A percentile compares a stretch with the other conserved stretches of the same genome.
Evolutionary conservation across 2,329 filamentous ascomycete species (phyloP).

Genomic region (Fusarium sp.): DNA sequence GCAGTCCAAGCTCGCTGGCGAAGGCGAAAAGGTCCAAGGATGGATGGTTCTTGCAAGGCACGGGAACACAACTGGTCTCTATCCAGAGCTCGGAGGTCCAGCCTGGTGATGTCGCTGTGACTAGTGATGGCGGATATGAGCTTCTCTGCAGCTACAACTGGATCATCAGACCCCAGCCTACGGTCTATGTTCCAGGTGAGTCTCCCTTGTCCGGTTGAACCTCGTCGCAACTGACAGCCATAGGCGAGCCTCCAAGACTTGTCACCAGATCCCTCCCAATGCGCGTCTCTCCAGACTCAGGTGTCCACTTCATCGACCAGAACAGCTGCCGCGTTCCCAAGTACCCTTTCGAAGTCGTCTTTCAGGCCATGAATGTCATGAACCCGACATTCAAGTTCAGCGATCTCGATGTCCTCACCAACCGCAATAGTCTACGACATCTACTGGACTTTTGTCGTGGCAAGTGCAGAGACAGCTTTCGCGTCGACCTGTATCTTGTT

Average conservation of each 20-base stretch:
- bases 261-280: neutral
- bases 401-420: conserved; percentile 44
- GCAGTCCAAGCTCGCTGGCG: neutral
- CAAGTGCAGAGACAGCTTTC: conserved; percentile 21
- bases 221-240: neutral
- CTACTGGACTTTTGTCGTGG: conserved; percentile 40
- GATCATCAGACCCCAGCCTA: neutral
- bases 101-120: neutral
- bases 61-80: neutral
- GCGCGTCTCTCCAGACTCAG: neutral
- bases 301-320: conserved; percentile 23
- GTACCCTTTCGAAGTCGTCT: conserved; percentile 44
- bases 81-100: neutral
- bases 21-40: neutral
- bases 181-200: conserved; percentile 22
- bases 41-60: neutral
- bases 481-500: conserved; percentile 25
- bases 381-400: conserved; percentile 38
- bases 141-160: conserved; percentile 32
- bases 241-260: conserved; percentile 12
- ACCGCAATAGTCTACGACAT: conserved; percentile 37
- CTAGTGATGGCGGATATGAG: conserved; percentile 1
- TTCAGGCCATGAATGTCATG: conserved; percentile 41
- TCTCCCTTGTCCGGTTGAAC: fast-evolving
- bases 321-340: conserved; percentile 16